A percentile compares a stretch with the other conserved stretches of the same genome.
These are phyloP conservation scores for Microbotryum lychnidis-dioicae DNA, from an alignment of 1,284 basidiomycete species.

Conservation along the genomic window DNA sequence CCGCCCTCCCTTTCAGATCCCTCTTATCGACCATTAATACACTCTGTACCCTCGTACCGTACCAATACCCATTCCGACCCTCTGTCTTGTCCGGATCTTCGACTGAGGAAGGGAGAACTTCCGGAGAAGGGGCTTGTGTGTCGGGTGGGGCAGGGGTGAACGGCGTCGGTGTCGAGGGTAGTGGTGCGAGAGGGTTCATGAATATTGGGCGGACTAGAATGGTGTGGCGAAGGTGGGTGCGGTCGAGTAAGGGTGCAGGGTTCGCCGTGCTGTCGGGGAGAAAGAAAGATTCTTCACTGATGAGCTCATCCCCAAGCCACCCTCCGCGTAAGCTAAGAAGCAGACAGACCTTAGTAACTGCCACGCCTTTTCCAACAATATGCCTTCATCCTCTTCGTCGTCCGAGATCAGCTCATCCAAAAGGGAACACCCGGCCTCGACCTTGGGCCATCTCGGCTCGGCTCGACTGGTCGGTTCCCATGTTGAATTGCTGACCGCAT, in stretches of 20 bases:
- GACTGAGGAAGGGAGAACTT: not conserved
- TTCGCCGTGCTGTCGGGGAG: constrained; percentile 10
- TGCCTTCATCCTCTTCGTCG: not conserved
- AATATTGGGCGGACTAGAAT: constrained; percentile 32
- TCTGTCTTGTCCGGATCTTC: not conserved
- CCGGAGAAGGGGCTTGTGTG: not conserved
- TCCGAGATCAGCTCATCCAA: constrained; percentile 5
- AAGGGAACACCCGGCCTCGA: constrained; percentile 22
- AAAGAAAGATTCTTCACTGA: not conserved
- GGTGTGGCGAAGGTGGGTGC: constrained; percentile 30
- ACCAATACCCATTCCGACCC: constrained; percentile 17
- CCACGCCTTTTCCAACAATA: constrained; percentile 18
- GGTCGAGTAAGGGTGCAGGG: constrained; percentile 16
- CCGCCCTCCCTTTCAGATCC: constrained; percentile 8
- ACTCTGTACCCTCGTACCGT: constrained; percentile 32
- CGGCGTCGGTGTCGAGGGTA: constrained; percentile 13
- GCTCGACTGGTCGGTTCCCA: constrained; percentile 18
- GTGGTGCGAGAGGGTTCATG: constrained; percentile 17
- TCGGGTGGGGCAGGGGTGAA: not conserved
- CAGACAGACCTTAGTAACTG: constrained; percentile 22
- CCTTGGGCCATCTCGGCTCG: constrained; percentile 32
- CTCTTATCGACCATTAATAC: constrained; percentile 20
- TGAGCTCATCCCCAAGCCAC: not conserved
- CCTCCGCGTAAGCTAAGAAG: not conserved
- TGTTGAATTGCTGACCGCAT: constrained; percentile 26